Conservation (phyloP, 1,284 basidiomycete species). For the Sporisorium sorghi region DNA sequence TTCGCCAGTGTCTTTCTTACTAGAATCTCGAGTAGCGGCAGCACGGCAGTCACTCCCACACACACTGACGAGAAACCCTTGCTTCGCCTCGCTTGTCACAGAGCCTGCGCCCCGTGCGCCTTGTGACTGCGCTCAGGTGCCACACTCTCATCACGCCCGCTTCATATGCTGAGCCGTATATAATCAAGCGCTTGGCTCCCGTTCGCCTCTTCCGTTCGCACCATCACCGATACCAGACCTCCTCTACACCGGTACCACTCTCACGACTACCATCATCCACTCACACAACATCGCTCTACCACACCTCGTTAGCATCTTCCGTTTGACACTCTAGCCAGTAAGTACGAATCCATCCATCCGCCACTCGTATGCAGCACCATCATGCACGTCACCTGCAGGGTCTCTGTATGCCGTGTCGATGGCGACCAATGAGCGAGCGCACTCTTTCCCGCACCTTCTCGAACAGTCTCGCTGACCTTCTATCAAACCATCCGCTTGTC, state of each 20-base stretch:
- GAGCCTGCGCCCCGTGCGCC: constrained; percentile 21
- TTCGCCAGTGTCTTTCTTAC: constrained; percentile 11
- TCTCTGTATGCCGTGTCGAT: constrained; percentile 12
- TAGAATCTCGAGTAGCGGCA: neutral
- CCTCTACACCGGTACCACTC: constrained; percentile 6
- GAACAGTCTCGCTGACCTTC: neutral
- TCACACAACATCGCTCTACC: constrained; percentile 2
- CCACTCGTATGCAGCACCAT: constrained; percentile 2
- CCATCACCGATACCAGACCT: constrained; percentile 23
- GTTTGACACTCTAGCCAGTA: constrained; percentile 17
- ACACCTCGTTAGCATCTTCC: neutral
- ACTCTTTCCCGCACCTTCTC: neutral
- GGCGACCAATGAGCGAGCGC: constrained; percentile 20
- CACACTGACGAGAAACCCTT: constrained; percentile 11
- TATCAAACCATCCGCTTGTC: neutral
- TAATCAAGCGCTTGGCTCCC: constrained; percentile 22
- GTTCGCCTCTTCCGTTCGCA: neutral
- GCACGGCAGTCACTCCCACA: constrained; percentile 17
- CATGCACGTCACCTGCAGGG: constrained; percentile 40
- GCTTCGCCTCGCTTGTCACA: constrained; percentile 3
- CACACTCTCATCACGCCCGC: constrained; percentile 18
- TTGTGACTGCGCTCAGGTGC: neutral
- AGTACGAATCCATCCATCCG: constrained; percentile 40
- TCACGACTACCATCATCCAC: neutral
- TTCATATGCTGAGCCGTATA: constrained; percentile 13